Conservation (phyloP, 2,329 filamentous ascomycete genomes). For the Elsinoe necatrix region DNA sequence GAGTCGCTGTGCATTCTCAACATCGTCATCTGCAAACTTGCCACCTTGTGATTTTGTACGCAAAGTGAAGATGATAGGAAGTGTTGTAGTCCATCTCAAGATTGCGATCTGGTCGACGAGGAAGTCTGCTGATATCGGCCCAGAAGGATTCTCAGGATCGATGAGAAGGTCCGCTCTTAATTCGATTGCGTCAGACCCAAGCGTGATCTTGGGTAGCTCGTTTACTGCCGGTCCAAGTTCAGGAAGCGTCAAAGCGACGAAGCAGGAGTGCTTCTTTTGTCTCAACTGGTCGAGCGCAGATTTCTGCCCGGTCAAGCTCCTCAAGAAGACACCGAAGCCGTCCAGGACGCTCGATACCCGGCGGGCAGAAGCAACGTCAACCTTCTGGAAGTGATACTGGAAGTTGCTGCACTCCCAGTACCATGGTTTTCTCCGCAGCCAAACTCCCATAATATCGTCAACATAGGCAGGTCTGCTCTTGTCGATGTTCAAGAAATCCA, state of each 20-base stretch:
- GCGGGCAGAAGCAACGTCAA: constrained; percentile 34
- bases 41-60: constrained; percentile 81
- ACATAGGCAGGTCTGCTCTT: constrained; percentile 87
- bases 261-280: constrained; percentile 70
- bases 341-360: constrained; percentile 30
- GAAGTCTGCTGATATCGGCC: constrained; percentile 60
- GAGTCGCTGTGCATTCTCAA: constrained; percentile 59
- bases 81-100: constrained; percentile 59
- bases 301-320: constrained; percentile 55
- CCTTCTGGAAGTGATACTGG: constrained; percentile 76
- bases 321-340: constrained; percentile 60
- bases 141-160: constrained; percentile 53
- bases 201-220: constrained; percentile 61
- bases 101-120: constrained; percentile 74
- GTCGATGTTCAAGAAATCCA: constrained; percentile 80
- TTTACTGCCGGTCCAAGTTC: constrained; percentile 56
- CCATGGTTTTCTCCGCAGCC: constrained; percentile 79
- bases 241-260: constrained; percentile 81
- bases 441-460: constrained; percentile 86
- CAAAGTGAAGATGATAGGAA: constrained; percentile 88
- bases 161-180: constrained; percentile 83
- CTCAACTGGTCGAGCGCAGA: constrained; percentile 49
- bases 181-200: constrained; percentile 89
- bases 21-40: constrained; percentile 67
- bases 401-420: constrained; percentile 91